Conservation (phyloP, 1,139 yeast genomes). For the Nematodospora anomalae region DNA sequence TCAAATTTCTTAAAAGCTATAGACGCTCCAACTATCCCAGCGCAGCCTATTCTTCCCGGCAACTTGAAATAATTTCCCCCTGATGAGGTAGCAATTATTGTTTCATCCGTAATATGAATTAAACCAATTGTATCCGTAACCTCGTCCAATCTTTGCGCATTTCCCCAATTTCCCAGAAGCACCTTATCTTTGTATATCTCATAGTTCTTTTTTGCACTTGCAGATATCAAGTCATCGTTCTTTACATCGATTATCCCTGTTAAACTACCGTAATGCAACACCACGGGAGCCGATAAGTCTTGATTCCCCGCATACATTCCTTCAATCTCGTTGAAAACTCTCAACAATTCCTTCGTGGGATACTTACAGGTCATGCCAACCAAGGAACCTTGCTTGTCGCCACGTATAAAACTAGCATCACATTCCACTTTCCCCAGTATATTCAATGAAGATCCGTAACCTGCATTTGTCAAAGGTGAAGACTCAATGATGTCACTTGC, state of each 20-base stretch:
- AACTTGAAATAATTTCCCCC: slow-evolving; percentile 54
- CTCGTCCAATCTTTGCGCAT: background rate
- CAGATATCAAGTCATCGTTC: slow-evolving; percentile 18
- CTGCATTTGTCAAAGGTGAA: slow-evolving; percentile 53
- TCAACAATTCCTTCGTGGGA: slow-evolving; percentile 26
- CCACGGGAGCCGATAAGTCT: slow-evolving; percentile 30
- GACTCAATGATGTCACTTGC: slow-evolving; percentile 40
- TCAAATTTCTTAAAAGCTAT: slow-evolving; percentile 24
- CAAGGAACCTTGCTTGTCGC: slow-evolving; percentile 20
- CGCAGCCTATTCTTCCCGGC: slow-evolving; percentile 55
- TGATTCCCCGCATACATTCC: slow-evolving; percentile 14
- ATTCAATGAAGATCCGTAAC: slow-evolving; percentile 55
- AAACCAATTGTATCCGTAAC: slow-evolving; percentile 37
- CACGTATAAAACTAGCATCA: slow-evolving; percentile 43
- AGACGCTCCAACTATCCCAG: slow-evolving; percentile 50
- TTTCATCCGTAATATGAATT: slow-evolving; percentile 17
- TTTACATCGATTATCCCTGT: slow-evolving; percentile 5
- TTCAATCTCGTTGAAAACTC: slow-evolving; percentile 20
- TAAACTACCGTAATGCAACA: slow-evolving; percentile 19
- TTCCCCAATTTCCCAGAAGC: slow-evolving; percentile 5
- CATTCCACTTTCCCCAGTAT: slow-evolving; percentile 49
- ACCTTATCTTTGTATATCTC: slow-evolving; percentile 16
- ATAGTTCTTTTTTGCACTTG: slow-evolving; percentile 17
- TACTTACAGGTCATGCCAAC: slow-evolving; percentile 22
- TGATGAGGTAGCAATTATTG: slow-evolving; percentile 42